Evolutionary conservation across 352 stramenopile genomes (phyloP).

Genomic region (Pythium periplocum): DNA sequence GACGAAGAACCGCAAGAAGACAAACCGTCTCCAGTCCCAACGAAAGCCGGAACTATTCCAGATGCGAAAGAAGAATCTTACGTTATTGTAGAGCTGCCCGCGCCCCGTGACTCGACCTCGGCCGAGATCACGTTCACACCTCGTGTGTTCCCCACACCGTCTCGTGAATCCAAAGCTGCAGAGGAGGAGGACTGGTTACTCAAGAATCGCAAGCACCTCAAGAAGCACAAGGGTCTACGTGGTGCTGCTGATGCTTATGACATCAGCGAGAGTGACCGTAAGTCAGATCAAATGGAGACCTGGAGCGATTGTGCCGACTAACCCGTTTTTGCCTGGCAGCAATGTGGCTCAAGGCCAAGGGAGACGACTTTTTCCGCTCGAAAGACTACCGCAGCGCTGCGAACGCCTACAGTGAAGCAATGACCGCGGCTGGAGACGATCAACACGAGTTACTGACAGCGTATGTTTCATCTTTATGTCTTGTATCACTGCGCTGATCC

Average conservation of each 20-base stretch:
- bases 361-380: constrained; percentile 75
- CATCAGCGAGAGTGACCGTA: constrained; percentile 84
- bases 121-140: constrained; percentile 72
- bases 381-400: constrained; percentile 61
- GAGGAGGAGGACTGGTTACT: constrained; percentile 82
- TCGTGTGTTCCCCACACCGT: constrained; percentile 71
- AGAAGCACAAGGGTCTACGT: constrained; percentile 59
- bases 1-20: neutral
- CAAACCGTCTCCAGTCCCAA: neutral
- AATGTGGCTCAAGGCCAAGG: constrained; percentile 84
- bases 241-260: constrained; percentile 41
- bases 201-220: constrained; percentile 79
- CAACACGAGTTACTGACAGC: constrained; percentile 39
- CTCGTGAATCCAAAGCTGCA: constrained; percentile 69
- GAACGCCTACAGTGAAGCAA: constrained; percentile 66
- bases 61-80: constrained; percentile 9
- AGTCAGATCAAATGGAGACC: constrained; percentile 3
- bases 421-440: constrained; percentile 24
- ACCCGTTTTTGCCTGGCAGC: constrained; percentile 19
- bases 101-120: constrained; percentile 35
- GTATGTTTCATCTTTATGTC: constrained; percentile 15
- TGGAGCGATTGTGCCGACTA: too few relatives aligned
- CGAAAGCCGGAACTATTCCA: neutral
- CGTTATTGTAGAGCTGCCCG: constrained; percentile 22
- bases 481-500: too few relatives aligned